Evolutionary conservation across 495 filamentous ascomycete species (phyloP).

Genomic region (Talaromyces borbonicus): DNA sequence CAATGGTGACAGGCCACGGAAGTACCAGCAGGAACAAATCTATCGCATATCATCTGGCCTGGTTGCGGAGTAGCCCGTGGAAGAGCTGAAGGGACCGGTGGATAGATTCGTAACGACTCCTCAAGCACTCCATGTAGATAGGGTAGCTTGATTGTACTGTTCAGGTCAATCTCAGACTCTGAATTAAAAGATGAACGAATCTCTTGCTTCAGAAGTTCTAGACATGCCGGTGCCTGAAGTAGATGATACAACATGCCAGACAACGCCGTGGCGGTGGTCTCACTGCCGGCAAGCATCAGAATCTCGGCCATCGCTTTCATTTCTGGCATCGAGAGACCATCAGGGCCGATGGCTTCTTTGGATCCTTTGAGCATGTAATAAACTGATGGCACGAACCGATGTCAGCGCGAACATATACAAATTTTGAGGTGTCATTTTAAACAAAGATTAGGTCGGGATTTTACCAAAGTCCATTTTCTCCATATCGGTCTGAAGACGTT

Average conservation of each 20-base stretch:
- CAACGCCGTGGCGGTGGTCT: constrained; percentile 42
- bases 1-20: constrained; percentile 29
- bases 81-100: constrained; percentile 35
- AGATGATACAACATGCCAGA: constrained; percentile 41
- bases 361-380: constrained; percentile 20
- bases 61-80: constrained; percentile 30
- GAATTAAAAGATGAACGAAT: constrained; percentile 20
- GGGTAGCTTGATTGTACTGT: constrained; percentile 26
- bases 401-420: too few relatives aligned
- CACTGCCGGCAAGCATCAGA: constrained; percentile 39
- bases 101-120: constrained; percentile 46
- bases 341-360: constrained; percentile 10
- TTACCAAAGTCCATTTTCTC: constrained; percentile 14
- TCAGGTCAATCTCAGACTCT: constrained; percentile 27
- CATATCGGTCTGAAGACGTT: constrained; percentile 10
- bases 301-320: constrained; percentile 29
- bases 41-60: constrained; percentile 32
- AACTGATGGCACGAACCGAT: constrained; percentile 9
- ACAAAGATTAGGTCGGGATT: background rate
- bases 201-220: constrained; percentile 30
- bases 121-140: constrained; percentile 41
- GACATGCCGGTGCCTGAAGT: constrained; percentile 22
- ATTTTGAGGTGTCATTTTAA: too few relatives aligned
- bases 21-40: constrained; percentile 14
- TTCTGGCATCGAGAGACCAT: constrained; percentile 22